phyloP scores from a whole-genome alignment of 2,329 filamentous ascomycete species.

The Pseudopithomyces maydicus region DNA sequence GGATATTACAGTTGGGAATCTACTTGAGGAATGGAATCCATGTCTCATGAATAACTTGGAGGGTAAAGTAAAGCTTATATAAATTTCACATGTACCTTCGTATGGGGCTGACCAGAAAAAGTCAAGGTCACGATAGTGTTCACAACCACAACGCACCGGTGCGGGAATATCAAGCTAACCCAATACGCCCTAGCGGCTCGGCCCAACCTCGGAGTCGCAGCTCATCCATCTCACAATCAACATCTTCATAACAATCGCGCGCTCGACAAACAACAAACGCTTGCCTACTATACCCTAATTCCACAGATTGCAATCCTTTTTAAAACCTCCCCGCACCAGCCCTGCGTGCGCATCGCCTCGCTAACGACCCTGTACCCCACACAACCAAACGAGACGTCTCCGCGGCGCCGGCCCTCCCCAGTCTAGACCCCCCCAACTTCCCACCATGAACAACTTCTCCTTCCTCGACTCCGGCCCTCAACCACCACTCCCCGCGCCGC shows the following conservation, averaged over 20 bases:
- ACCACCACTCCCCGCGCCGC: slow-evolving; percentile 36
- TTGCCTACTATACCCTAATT: neutral
- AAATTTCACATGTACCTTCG: neutral
- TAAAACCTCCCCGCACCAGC: neutral
- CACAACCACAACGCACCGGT: neutral
- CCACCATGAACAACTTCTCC: slow-evolving; percentile 44
- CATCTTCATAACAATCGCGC: neutral
- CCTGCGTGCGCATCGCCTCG: neutral
- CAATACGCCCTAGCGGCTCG: neutral
- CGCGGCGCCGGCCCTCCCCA: neutral
- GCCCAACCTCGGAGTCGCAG: slow-evolving; percentile 9
- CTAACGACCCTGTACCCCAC: neutral
- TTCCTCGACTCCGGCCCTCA: slow-evolving; percentile 38
- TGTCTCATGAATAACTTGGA: neutral
- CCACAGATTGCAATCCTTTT: neutral
- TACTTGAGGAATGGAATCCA: too few species aligned
- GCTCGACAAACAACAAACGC: neutral
- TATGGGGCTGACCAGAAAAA: neutral
- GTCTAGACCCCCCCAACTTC: neutral
- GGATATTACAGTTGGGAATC: neutral
- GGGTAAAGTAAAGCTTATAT: too few species aligned
- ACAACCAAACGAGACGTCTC: neutral
- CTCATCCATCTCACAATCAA: neutral
- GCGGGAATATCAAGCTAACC: neutral
- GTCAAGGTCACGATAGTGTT: neutral